Evolutionary conservation across 768 basidiomycete genomes (phyloP).

Genomic region (Neoboletus subvelutipes): DNA sequence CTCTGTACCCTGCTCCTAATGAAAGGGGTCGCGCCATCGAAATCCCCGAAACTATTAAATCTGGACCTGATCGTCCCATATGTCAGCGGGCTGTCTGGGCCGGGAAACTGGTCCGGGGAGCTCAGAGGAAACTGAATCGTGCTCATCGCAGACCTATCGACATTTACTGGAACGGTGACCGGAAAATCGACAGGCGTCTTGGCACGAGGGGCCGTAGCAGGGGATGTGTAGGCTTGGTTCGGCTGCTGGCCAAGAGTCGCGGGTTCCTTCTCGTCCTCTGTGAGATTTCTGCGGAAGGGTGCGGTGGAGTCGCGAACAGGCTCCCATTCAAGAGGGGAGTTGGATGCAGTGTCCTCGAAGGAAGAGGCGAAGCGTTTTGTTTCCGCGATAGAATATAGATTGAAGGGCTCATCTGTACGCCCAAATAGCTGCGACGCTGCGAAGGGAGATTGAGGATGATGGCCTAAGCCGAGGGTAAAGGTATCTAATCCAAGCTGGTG

Average conservation of each 20-base stretch:
- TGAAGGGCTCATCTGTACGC: slow-evolving; percentile 74
- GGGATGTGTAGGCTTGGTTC: slow-evolving; percentile 13
- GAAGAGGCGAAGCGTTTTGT: slow-evolving; percentile 56
- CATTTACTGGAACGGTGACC: slow-evolving; percentile 47
- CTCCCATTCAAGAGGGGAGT: slow-evolving; percentile 52
- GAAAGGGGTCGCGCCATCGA: slow-evolving; percentile 72
- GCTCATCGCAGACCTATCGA: slow-evolving; percentile 52
- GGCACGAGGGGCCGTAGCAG: slow-evolving; percentile 40
- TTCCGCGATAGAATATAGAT: slow-evolving; percentile 80
- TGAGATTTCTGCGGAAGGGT: slow-evolving; percentile 72
- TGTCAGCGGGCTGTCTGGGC: slow-evolving; percentile 56
- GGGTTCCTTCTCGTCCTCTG: slow-evolving; percentile 74
- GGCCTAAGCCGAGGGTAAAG: slow-evolving; percentile 36
- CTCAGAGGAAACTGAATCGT: slow-evolving; percentile 80
- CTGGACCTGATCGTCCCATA: slow-evolving; percentile 52
- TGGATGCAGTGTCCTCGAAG: slow-evolving; percentile 54
- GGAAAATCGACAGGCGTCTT: slow-evolving; percentile 63
- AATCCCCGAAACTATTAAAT: slow-evolving; percentile 73
- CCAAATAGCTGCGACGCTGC: slow-evolving; percentile 84
- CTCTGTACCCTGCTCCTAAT: slow-evolving; percentile 85
- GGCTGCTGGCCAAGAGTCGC: slow-evolving; percentile 42
- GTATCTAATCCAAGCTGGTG: slow-evolving; percentile 66
- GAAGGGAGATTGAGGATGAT: slow-evolving; percentile 81
- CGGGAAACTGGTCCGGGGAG: slow-evolving; percentile 62
- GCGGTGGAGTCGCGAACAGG: slow-evolving; percentile 55